These are phyloP conservation scores for Hyaloscypha hepaticicola DNA, from an alignment of 495 filamentous ascomycete species.

Conservation along the genomic window DNA sequence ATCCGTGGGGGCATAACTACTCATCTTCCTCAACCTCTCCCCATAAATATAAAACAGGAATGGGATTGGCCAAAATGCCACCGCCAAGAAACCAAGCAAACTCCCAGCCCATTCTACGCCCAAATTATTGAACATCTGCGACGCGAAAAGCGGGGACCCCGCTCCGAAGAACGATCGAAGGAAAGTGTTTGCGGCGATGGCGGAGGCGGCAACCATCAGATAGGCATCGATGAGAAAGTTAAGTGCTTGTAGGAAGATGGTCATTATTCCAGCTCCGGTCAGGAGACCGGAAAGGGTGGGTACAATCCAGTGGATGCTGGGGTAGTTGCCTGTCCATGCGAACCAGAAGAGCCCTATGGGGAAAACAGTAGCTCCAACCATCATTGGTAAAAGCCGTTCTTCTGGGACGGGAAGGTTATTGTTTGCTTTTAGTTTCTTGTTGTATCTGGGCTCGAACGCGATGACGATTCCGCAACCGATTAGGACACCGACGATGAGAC, in stretches of 20 bases:
- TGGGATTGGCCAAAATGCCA: conserved; percentile 57
- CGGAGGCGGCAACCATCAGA: conserved; percentile 56
- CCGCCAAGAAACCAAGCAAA: conserved; percentile 56
- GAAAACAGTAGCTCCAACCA: conserved; percentile 59
- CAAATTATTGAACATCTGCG: conserved; percentile 31
- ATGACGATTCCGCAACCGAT: conserved; percentile 36
- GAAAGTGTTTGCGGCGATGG: conserved; percentile 63
- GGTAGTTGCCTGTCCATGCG: conserved; percentile 42
- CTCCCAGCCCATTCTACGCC: conserved; percentile 58
- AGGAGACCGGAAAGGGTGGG: conserved; percentile 52
- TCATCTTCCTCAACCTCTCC: conserved; percentile 16
- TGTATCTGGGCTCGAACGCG: conserved; percentile 43
- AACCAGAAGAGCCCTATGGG: conserved; percentile 51
- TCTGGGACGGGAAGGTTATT: conserved; percentile 40
- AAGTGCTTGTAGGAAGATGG: conserved; percentile 46
- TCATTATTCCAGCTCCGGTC: conserved; percentile 64
- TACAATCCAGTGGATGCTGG: conserved; percentile 41
- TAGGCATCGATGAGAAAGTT: conserved; percentile 60
- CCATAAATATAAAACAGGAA: conserved; percentile 27
- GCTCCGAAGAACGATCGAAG: conserved; percentile 60
- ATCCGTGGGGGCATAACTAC: conserved; percentile 15
- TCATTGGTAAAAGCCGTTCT: conserved; percentile 54
- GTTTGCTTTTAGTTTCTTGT: conserved; percentile 34
- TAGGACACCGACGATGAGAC: conserved; percentile 18
- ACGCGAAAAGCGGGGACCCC: conserved; percentile 47